phyloP scores from a whole-genome alignment of 2,329 filamentous ascomycete species.

The Venturia oleaginea region DNA sequence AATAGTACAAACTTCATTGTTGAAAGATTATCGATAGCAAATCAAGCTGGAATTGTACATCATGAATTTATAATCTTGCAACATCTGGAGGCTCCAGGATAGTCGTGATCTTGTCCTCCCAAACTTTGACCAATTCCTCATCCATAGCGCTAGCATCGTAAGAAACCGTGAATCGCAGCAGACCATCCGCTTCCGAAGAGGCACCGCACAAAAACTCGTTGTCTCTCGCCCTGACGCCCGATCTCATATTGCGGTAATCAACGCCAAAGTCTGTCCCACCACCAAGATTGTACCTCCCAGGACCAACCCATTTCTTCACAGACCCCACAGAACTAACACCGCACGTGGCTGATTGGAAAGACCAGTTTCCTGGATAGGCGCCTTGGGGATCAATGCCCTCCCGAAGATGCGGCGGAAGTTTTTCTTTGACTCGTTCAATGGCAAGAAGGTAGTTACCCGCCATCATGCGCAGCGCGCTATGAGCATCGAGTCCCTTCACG shows the following conservation, averaged over 20 bases:
- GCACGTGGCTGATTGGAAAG: slow-evolving; percentile 32
- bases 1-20: too few relatives aligned
- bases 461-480: slow-evolving; percentile 32
- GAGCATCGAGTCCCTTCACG: slow-evolving; percentile 23
- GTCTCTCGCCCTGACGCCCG: slow-evolving; percentile 36
- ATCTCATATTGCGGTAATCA: slow-evolving; percentile 28
- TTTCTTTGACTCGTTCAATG: slow-evolving; percentile 30
- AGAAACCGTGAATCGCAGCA: slow-evolving; percentile 31
- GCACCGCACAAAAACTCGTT: slow-evolving; percentile 38
- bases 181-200: slow-evolving; percentile 27
- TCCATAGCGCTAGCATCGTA: slow-evolving; percentile 33
- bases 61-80: background rate
- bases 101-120: slow-evolving; percentile 24
- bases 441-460: slow-evolving; percentile 35
- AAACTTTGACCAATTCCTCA: slow-evolving; percentile 23
- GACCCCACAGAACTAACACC: slow-evolving; percentile 36
- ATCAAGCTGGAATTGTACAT: too few relatives aligned
- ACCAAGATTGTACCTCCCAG: slow-evolving; percentile 21
- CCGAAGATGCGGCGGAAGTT: slow-evolving; percentile 25
- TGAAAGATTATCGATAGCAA: too few relatives aligned
- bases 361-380: slow-evolving; percentile 23
- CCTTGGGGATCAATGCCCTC: slow-evolving; percentile 30
- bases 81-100: slow-evolving; percentile 22
- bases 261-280: slow-evolving; percentile 29
- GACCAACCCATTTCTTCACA: slow-evolving; percentile 25